These are phyloP conservation scores for Balakata baccata DNA, from an alignment of 345 rosid genomes.

Conservation along the genomic window DNA sequence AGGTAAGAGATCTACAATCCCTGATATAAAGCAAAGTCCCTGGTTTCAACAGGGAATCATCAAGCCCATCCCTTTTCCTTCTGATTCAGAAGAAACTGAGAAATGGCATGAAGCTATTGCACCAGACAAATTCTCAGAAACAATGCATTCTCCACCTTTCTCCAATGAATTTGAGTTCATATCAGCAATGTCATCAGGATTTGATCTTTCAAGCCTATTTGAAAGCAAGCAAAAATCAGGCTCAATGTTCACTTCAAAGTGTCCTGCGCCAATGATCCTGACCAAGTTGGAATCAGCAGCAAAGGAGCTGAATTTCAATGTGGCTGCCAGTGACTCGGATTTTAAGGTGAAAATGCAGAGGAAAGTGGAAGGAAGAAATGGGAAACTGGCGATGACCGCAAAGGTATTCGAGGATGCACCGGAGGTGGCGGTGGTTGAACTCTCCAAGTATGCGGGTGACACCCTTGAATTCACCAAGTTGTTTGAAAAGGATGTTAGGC, in stretches of 20 bases:
- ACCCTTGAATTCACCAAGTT: slow-evolving; percentile 44
- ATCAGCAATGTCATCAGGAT: slow-evolving; percentile 24
- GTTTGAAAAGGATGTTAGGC: slow-evolving; percentile 41
- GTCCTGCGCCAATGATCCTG: slow-evolving; percentile 13
- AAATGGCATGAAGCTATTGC: neutral
- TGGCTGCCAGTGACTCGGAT: slow-evolving; percentile 7
- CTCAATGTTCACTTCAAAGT: slow-evolving; percentile 32
- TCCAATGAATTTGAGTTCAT: slow-evolving; percentile 25
- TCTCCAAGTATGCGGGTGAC: slow-evolving; percentile 41
- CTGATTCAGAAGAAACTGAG: slow-evolving; percentile 1
- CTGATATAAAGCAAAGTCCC: slow-evolving; percentile 10
- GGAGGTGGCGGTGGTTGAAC: slow-evolving; percentile 27
- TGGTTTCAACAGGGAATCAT: slow-evolving; percentile 17
- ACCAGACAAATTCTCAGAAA: neutral
- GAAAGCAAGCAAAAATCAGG: slow-evolving; percentile 17
- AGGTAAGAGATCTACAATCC: slow-evolving; percentile 14
- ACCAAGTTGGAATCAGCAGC: slow-evolving; percentile 20
- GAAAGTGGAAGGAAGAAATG: slow-evolving; percentile 37
- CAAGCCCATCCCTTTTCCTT: slow-evolving; percentile 8
- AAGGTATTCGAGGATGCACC: slow-evolving; percentile 26
- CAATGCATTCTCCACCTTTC: slow-evolving; percentile 13
- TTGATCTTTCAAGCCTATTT: slow-evolving; percentile 22
- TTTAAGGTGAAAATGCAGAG: slow-evolving; percentile 21
- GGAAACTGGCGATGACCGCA: slow-evolving; percentile 32
- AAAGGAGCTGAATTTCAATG: slow-evolving; percentile 14